These are phyloP conservation scores for Boletus vinaceobasis DNA, from an alignment of 768 basidiomycete genomes.

Conservation along the genomic window DNA sequence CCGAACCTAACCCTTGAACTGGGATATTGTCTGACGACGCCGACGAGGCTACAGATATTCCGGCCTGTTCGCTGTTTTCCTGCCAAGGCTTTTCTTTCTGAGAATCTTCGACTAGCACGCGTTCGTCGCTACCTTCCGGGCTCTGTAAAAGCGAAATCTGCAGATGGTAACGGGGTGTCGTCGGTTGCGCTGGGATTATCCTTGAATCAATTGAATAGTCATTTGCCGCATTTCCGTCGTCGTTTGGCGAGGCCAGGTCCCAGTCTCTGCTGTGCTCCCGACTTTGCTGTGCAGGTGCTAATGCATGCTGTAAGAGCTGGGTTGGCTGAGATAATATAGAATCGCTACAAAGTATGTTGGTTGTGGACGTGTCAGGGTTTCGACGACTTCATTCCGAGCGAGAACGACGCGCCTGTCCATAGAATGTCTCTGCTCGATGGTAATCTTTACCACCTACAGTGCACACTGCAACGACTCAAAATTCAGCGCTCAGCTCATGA, in stretches of 20 bases:
- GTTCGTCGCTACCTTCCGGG: slow-evolving; percentile 12
- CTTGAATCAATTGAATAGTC: slow-evolving; percentile 43
- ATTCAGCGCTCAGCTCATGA: slow-evolving; percentile 4
- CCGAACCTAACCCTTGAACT: slow-evolving; percentile 27
- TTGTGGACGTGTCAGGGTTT: slow-evolving; percentile 9
- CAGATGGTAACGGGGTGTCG: slow-evolving; percentile 50
- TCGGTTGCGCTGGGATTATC: slow-evolving; percentile 31
- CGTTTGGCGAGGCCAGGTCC: slow-evolving; percentile 14
- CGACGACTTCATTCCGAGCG: slow-evolving; percentile 3
- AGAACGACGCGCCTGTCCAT: slow-evolving; percentile 43
- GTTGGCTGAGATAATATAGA: slow-evolving; percentile 51
- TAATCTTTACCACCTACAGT: not conserved
- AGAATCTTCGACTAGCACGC: slow-evolving; percentile 38
- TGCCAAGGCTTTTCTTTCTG: slow-evolving; percentile 48
- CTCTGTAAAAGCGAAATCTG: slow-evolving; percentile 14
- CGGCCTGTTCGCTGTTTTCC: slow-evolving; percentile 15
- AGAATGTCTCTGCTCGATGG: not conserved
- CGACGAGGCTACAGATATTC: slow-evolving; percentile 22
- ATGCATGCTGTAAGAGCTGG: slow-evolving; percentile 47
- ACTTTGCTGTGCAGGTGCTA: slow-evolving; percentile 27
- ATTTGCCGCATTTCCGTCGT: slow-evolving; percentile 24
- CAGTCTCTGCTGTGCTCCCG: slow-evolving; percentile 11
- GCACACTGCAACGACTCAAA: slow-evolving; percentile 3
- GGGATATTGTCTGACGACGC: slow-evolving; percentile 20
- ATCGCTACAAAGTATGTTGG: slow-evolving; percentile 35